Conservation (phyloP, 495 filamentous ascomycete species). For the Filosporella fistucella region DNA sequence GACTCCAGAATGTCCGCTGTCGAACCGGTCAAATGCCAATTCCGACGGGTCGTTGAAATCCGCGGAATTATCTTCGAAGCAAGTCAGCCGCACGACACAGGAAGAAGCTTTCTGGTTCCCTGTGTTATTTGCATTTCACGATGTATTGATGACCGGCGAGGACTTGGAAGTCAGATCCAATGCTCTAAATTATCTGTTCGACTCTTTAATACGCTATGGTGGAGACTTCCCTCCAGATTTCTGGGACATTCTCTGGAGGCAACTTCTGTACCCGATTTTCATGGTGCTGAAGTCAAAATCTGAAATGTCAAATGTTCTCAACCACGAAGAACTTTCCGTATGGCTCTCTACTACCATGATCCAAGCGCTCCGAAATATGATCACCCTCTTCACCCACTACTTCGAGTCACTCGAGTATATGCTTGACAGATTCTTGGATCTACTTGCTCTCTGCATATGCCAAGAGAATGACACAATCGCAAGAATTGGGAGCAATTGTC, state of each 20-base stretch:
- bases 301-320: constrained; percentile 89
- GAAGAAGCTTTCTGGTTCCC: constrained; percentile 99
- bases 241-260: constrained; percentile 97
- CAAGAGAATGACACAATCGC: constrained; percentile 99
- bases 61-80: constrained; percentile 6
- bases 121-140: constrained; percentile 95
- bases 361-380: constrained; percentile 95
- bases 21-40: constrained; percentile 39
- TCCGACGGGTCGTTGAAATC: constrained; percentile 28
- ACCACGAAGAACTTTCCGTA: constrained; percentile 94
- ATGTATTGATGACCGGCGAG: constrained; percentile 98
- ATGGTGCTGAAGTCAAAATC: constrained; percentile 94
- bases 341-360: constrained; percentile 99
- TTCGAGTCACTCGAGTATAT: constrained; percentile 94
- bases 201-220: constrained; percentile 83
- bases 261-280: constrained; percentile 96
- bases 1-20: constrained; percentile 92
- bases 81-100: constrained; percentile 56
- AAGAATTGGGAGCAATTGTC: constrained; percentile 93
- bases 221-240: constrained; percentile 90
- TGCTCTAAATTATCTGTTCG: constrained; percentile 93
- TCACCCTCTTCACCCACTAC: constrained; percentile 96
- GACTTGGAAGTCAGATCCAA: constrained; percentile 96
- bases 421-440: constrained; percentile 90
- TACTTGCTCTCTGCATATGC: constrained; percentile 92